phyloP scores from a whole-genome alignment of 2,329 filamentous ascomycete species.

The Neonectria sp. region DNA sequence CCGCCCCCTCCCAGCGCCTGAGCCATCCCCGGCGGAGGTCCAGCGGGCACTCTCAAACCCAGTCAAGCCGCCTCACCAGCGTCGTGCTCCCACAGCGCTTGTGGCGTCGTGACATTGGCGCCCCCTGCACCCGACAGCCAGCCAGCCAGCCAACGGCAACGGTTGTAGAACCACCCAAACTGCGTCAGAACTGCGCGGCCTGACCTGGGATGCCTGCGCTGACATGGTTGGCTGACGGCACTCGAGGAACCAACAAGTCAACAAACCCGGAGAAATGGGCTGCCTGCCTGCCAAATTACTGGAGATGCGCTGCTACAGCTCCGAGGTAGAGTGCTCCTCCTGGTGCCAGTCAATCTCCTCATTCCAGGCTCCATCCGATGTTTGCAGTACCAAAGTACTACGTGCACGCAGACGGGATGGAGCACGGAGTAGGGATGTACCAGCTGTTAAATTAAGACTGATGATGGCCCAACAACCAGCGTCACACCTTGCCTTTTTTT shows the following conservation, averaged over 20 bases:
- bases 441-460: constrained; percentile 46
- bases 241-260: constrained; percentile 34
- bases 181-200: constrained; percentile 17
- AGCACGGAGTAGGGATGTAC: constrained; percentile 24
- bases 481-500: constrained; percentile 34
- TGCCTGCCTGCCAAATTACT: constrained; percentile 28
- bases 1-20: constrained; percentile 7
- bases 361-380: neutral
- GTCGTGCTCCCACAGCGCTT: constrained; percentile 42
- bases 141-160: constrained; percentile 26
- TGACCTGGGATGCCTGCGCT: constrained; percentile 12
- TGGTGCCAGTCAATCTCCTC: constrained; percentile 21
- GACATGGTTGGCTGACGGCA: constrained; percentile 34
- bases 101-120: constrained; percentile 30
- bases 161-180: constrained; percentile 24
- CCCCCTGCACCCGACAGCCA: constrained; percentile 27
- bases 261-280: constrained; percentile 26
- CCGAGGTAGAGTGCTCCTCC: constrained; percentile 10
- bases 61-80: constrained; percentile 40
- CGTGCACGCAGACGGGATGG: neutral
- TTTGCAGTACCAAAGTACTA: neutral
- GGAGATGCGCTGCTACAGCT: constrained; percentile 22
- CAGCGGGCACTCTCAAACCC: constrained; percentile 31
- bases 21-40: constrained; percentile 20
- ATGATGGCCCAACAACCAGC: constrained; percentile 35